Evolutionary conservation across 73 alveolate species (phyloP).

Genomic region (Diophrys appendiculata): DNA sequence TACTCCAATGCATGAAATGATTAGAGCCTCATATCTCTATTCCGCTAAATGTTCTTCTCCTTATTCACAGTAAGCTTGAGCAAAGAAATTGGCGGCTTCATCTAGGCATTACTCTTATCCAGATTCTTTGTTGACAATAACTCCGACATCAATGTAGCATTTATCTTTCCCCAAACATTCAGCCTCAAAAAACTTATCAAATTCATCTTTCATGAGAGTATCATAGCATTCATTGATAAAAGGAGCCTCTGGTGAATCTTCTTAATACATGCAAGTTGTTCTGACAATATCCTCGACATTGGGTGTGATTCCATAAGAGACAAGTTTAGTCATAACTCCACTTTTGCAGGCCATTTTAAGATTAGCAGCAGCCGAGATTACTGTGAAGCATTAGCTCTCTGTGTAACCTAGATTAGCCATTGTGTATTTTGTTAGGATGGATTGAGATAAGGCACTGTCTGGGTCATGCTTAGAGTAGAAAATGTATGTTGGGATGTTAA

Average conservation of each 20-base stretch:
- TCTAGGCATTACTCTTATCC: background rate
- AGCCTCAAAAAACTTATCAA: background rate
- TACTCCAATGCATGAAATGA: conserved; percentile 14
- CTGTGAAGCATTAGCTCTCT: background rate
- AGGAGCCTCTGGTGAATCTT: background rate
- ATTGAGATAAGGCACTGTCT: background rate
- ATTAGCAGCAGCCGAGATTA: background rate
- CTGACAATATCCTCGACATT: background rate
- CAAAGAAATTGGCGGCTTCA: conserved; percentile 29
- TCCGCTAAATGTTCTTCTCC: background rate
- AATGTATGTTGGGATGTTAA: conserved; percentile 19
- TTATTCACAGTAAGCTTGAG: conserved; percentile 14
- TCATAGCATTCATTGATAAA: background rate
- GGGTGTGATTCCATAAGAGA: background rate
- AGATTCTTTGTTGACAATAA: background rate
- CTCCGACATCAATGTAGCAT: background rate
- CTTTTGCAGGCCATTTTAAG: background rate
- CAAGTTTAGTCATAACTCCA: background rate
- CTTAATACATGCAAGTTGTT: background rate
- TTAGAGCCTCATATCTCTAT: conserved; percentile 12
- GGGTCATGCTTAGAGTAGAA: conserved; percentile 5
- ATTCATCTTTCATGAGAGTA: background rate
- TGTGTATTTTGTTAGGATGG: background rate
- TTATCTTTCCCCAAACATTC: background rate
- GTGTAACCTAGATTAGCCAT: background rate